Percentiles rank a stretch among this genome's conserved stretches.
Conservation (phyloP, 257 asterid genomes). For the Fraxinus pennsylvanica region DNA sequence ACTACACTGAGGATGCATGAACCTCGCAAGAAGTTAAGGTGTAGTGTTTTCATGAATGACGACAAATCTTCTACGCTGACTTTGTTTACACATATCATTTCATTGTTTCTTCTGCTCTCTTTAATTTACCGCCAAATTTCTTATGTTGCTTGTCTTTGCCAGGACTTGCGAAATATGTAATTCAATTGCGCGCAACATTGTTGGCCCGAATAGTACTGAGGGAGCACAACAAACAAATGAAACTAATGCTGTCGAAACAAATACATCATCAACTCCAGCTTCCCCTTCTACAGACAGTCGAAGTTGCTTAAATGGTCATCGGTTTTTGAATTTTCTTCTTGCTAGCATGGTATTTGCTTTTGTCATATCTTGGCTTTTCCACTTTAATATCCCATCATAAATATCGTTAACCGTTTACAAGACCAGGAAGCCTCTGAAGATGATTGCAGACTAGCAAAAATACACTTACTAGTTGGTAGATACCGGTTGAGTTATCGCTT, state of each 20-base stretch:
- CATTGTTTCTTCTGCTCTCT: background rate
- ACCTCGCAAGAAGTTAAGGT: background rate
- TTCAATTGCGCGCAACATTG: constrained; percentile 55
- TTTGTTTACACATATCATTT: background rate
- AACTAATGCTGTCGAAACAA: constrained; percentile 15
- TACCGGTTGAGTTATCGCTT: background rate
- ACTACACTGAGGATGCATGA: background rate
- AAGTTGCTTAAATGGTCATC: constrained; percentile 66
- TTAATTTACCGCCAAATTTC: background rate
- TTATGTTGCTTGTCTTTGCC: constrained; percentile 19
- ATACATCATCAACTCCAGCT: constrained; percentile 23
- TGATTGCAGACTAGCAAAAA: constrained; percentile 12
- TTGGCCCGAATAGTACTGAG: constrained; percentile 44
- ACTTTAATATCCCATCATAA: constrained; percentile 75
- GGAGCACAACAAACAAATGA: constrained; percentile 35
- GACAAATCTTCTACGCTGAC: background rate
- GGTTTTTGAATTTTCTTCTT: constrained; percentile 68
- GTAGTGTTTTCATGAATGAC: background rate
- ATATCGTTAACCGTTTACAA: background rate
- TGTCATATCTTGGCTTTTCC: constrained; percentile 92
- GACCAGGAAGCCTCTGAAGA: constrained; percentile 21
- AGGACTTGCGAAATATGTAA: constrained; percentile 75
- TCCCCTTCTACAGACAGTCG: constrained; percentile 28
- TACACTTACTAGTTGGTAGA: background rate
- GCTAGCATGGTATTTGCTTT: constrained; percentile 91